phyloP scores from a whole-genome alignment of 2,329 filamentous ascomycete genomes.

The Hawksworthiomyces lignivorus region DNA sequence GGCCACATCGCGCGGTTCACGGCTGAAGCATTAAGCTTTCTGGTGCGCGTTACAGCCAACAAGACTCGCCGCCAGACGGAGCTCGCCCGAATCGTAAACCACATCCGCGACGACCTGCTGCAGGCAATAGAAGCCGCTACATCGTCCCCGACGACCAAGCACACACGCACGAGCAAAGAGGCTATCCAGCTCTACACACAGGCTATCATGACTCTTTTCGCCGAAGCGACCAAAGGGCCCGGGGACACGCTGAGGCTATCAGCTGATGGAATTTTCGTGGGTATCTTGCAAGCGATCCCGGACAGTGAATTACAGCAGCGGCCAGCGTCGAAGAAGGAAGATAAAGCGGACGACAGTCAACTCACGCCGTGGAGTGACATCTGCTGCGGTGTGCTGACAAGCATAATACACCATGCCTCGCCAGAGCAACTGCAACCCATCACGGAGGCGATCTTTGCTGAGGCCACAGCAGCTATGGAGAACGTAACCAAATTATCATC shows the following conservation, averaged over 20 bases:
- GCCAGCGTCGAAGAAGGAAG: constrained; percentile 25
- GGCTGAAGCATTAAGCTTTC: constrained; percentile 88
- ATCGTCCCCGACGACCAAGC: constrained; percentile 44
- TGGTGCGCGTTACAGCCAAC: constrained; percentile 80
- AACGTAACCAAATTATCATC: constrained; percentile 25
- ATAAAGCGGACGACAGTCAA: too few relatives aligned
- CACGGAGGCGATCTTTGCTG: constrained; percentile 52
- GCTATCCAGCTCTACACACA: constrained; percentile 64
- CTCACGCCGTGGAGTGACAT: constrained; percentile 56
- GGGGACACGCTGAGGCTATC: constrained; percentile 53
- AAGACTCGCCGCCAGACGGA: constrained; percentile 63
- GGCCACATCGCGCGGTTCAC: constrained; percentile 85
- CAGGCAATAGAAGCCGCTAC: constrained; percentile 16
- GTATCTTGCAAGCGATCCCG: constrained; percentile 44
- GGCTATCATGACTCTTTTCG: constrained; percentile 86
- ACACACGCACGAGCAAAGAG: constrained; percentile 3
- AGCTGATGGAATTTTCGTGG: constrained; percentile 44
- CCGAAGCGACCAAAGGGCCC: constrained; percentile 66
- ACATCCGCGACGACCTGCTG: constrained; percentile 63
- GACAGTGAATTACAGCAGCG: constrained; percentile 34
- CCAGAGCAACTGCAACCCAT: constrained; percentile 65
- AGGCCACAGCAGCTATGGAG: constrained; percentile 21
- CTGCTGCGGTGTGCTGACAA: constrained; percentile 68
- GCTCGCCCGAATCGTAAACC: constrained; percentile 61
- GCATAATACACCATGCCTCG: constrained; percentile 74